phyloP scores from a whole-genome alignment of 441 rosid species.

The Populus trichocarpa region DNA sequence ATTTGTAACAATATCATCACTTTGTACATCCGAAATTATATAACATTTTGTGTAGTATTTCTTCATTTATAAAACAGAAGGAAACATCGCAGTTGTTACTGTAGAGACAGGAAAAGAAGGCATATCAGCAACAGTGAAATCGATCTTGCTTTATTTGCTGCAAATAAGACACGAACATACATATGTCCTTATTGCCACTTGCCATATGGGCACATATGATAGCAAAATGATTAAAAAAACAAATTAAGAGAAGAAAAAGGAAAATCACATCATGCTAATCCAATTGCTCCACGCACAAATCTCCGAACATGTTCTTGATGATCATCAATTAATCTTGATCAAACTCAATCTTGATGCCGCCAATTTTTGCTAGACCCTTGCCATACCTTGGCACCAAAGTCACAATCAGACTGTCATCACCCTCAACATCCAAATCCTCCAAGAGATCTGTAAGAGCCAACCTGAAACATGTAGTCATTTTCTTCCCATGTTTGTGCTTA shows the following conservation, averaged over 20 bases:
- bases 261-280: not conserved
- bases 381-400: conserved; percentile 52
- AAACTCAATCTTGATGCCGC: conserved; percentile 43
- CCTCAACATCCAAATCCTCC: conserved; percentile 54
- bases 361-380: conserved; percentile 29
- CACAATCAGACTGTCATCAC: conserved; percentile 46
- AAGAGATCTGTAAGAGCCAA: conserved; percentile 48
- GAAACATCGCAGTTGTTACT: not conserved
- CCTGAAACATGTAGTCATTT: conserved; percentile 39
- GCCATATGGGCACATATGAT: not conserved
- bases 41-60: not conserved
- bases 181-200: not conserved
- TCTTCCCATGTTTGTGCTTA: conserved; percentile 16
- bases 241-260: no score
- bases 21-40: no score
- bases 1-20: no score
- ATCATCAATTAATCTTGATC: conserved; percentile 20
- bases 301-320: not conserved
- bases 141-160: not conserved
- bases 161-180: not conserved
- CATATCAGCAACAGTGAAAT: not conserved
- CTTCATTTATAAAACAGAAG: not conserved
- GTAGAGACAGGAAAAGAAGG: not conserved
- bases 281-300: not conserved
- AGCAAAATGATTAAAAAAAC: not conserved